Percentiles rank a stretch among this genome's conserved stretches.
Evolutionary conservation across 2,329 filamentous ascomycete genomes (phyloP).

Genomic region (Emydomyces testavorans): DNA sequence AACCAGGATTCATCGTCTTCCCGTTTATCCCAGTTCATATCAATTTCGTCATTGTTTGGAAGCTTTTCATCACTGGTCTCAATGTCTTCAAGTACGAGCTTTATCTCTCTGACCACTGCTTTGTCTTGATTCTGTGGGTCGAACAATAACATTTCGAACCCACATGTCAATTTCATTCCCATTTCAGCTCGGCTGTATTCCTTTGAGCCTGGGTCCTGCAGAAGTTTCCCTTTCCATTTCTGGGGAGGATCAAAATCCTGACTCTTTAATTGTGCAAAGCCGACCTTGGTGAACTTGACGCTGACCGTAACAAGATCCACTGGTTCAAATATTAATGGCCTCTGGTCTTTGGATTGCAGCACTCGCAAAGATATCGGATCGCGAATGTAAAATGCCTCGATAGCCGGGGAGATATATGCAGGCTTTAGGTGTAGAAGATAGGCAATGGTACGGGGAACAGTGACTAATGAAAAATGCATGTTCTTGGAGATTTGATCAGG

Average conservation of each 20-base stretch:
- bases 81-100: slow-evolving; percentile 63
- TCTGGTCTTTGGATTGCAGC: slow-evolving; percentile 45
- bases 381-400: slow-evolving; percentile 85
- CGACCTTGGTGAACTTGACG: slow-evolving; percentile 71
- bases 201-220: slow-evolving; percentile 36
- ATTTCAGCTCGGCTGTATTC: slow-evolving; percentile 44
- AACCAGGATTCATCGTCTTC: slow-evolving; percentile 85
- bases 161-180: slow-evolving; percentile 82
- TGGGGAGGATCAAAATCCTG: slow-evolving; percentile 64
- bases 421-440: slow-evolving; percentile 65
- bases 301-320: slow-evolving; percentile 68
- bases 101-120: slow-evolving; percentile 60
- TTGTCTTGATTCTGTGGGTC: slow-evolving; percentile 58
- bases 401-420: slow-evolving; percentile 64
- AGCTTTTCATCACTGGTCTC: slow-evolving; percentile 58
- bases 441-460: slow-evolving; percentile 70
- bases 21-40: slow-evolving; percentile 50
- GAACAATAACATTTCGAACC: slow-evolving; percentile 74
- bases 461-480: slow-evolving; percentile 62
- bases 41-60: slow-evolving; percentile 63
- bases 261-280: slow-evolving; percentile 81
- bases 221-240: slow-evolving; percentile 41
- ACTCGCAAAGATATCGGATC: slow-evolving; percentile 66
- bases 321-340: slow-evolving; percentile 55
- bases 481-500: slow-evolving; percentile 62